A percentile compares a stretch with the other conserved stretches of the same genome.
Conservation (phyloP, 192 early-diverging fungal genomes). For the Coemansia sp. region DNA sequence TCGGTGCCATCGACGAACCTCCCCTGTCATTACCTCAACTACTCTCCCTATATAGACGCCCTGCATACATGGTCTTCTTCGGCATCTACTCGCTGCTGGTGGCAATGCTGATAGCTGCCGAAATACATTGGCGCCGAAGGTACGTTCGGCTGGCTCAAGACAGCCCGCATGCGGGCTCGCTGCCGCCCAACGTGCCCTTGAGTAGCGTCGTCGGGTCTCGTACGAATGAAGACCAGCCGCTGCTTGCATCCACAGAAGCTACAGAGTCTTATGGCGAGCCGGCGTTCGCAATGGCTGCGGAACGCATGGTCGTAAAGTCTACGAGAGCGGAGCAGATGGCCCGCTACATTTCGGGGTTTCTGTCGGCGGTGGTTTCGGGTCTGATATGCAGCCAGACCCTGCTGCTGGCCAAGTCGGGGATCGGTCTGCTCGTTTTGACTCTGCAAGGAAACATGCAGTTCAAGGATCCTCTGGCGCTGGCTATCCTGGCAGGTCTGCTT, state of each 20-base stretch:
- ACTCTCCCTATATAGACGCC: slow-evolving; percentile 62
- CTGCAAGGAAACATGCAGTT: slow-evolving; percentile 64
- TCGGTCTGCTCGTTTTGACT: slow-evolving; percentile 67
- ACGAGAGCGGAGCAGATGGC: slow-evolving; percentile 25
- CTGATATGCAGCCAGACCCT: slow-evolving; percentile 72
- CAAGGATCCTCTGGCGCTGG: slow-evolving; percentile 64
- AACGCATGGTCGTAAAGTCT: slow-evolving; percentile 8
- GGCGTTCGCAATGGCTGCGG: slow-evolving; percentile 12
- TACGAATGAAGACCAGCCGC: slow-evolving; percentile 7
- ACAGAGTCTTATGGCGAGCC: slow-evolving; percentile 7
- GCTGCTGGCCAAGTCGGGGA: slow-evolving; percentile 74
- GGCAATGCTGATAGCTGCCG: slow-evolving; percentile 45
- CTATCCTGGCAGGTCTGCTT: slow-evolving; percentile 60
- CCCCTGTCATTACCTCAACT: slow-evolving; percentile 65
- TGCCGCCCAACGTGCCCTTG: slow-evolving; percentile 9
- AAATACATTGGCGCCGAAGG: slow-evolving; percentile 42
- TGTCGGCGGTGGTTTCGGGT: slow-evolving; percentile 68
- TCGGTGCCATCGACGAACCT: slow-evolving; percentile 76
- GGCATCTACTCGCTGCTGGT: slow-evolving; percentile 55
- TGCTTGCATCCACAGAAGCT: slow-evolving; percentile 12
- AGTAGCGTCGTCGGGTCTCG: slow-evolving; percentile 1
- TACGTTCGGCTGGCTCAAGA: slow-evolving; percentile 1
- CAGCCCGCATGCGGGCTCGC: background rate
- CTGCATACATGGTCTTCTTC: slow-evolving; percentile 68
- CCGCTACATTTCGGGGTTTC: slow-evolving; percentile 54